A percentile compares a stretch with the other conserved stretches of the same genome.
These are phyloP conservation scores for Hypomyces perniciosus DNA, from an alignment of 2,329 filamentous ascomycete genomes.

Conservation along the genomic window DNA sequence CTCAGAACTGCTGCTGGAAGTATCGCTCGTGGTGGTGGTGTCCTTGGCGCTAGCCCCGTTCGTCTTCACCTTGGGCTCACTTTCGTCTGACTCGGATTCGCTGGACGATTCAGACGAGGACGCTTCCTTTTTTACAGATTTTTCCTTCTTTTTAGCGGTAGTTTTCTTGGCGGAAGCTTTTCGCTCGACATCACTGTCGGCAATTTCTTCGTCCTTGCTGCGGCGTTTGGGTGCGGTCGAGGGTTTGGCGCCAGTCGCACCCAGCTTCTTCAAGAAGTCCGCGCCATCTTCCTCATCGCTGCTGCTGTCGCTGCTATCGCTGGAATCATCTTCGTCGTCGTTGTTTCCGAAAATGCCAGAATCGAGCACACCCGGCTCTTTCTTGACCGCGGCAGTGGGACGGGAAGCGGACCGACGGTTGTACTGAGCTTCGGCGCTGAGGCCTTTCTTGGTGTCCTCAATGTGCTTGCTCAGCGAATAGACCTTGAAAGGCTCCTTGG, in stretches of 20 bases:
- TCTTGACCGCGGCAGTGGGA: conserved; percentile 27
- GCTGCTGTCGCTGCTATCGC: conserved; percentile 30
- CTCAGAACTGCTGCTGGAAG: conserved; percentile 12
- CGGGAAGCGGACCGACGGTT: conserved; percentile 24
- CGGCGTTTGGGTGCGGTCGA: conserved; percentile 20
- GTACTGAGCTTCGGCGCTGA: conserved; percentile 27
- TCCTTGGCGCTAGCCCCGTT: conserved; percentile 21
- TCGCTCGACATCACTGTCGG: conserved; percentile 37
- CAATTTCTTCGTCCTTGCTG: conserved; percentile 34
- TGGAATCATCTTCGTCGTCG: conserved; percentile 26
- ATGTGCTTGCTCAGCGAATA: conserved; percentile 34
- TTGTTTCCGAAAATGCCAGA: conserved; percentile 26
- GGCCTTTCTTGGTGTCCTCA: conserved; percentile 31
- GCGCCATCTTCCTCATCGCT: conserved; percentile 24
- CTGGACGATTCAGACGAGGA: conserved; percentile 13
- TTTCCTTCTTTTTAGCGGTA: conserved; percentile 11
- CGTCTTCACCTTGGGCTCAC: conserved; percentile 20
- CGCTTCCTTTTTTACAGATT: conserved; percentile 5
- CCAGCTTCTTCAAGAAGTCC: conserved; percentile 30
- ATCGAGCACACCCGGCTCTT: conserved; percentile 18
- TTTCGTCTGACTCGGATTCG: conserved; percentile 18
- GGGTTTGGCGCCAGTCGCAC: conserved; percentile 13
- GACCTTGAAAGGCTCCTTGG: conserved; percentile 30
- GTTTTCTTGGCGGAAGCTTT: conserved; percentile 22
- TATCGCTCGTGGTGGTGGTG: conserved; percentile 11